Conservation (phyloP, 176 grass and related monocot species). For the Guadua angustifolia region DNA sequence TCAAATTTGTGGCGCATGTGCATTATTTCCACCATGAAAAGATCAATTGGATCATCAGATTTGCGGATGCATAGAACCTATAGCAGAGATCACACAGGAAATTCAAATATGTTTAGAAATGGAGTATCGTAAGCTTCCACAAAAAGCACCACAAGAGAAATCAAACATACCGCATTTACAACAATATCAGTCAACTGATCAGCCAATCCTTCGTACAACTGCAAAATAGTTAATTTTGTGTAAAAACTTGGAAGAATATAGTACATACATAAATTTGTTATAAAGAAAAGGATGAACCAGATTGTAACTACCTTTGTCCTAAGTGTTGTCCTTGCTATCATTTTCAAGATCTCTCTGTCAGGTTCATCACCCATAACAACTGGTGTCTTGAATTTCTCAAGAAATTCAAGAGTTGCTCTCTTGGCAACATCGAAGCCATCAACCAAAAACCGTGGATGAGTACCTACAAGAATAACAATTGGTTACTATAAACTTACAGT, state of each 20-base stretch:
- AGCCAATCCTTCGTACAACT: slow-evolving; percentile 91
- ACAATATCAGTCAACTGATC: slow-evolving; percentile 91
- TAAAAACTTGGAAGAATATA: slow-evolving; percentile 4
- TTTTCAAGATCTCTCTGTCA: slow-evolving; percentile 91
- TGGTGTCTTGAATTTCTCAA: slow-evolving; percentile 84
- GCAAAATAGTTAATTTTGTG: slow-evolving; percentile 33
- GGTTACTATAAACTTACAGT: not conserved
- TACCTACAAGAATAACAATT: slow-evolving; percentile 59
- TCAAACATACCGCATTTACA: slow-evolving; percentile 66
- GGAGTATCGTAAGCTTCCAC: not conserved
- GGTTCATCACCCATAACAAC: slow-evolving; percentile 82
- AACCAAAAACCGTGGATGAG: slow-evolving; percentile 90
- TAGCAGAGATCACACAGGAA: not conserved
- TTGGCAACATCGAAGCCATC: slow-evolving; percentile 98
- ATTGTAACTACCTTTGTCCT: slow-evolving; percentile 77
- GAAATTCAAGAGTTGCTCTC: slow-evolving; percentile 91
- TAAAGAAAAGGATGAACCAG: not conserved
- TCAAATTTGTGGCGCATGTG: slow-evolving; percentile 99
- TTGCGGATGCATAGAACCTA: slow-evolving; percentile 86
- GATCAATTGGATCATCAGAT: slow-evolving; percentile 83
- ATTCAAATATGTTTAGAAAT: slow-evolving; percentile 13
- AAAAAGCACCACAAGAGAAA: slow-evolving; percentile 3
- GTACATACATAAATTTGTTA: not conserved
- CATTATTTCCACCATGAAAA: slow-evolving; percentile 99
- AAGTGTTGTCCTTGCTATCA: slow-evolving; percentile 92